A percentile compares a stretch with the other conserved stretches of the same genome.
phyloP scores from a whole-genome alignment of 306 rosid species.

The Corylus avellana region DNA sequence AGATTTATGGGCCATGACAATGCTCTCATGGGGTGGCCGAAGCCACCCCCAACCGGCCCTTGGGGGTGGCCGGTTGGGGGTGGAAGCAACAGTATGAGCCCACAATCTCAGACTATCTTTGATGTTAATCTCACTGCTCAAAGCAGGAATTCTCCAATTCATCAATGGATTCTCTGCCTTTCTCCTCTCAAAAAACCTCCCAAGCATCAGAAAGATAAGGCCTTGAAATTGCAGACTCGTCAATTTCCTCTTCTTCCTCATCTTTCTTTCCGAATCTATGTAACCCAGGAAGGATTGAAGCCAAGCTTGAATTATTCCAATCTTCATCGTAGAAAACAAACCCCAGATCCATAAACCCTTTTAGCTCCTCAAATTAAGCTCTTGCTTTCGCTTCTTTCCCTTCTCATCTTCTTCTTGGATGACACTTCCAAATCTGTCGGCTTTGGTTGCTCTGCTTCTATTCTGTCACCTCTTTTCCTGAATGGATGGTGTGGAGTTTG shows the following conservation, averaged over 20 bases:
- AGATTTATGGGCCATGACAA: too few species aligned
- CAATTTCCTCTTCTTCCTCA: conserved; percentile 28
- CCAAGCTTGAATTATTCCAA: conserved; percentile 71
- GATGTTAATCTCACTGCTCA: conserved; percentile 56
- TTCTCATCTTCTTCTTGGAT: conserved; percentile 34
- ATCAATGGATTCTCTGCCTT: conserved; percentile 46
- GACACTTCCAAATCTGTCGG: conserved; percentile 19
- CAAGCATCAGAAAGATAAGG: conserved; percentile 95
- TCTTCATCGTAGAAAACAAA: conserved; percentile 85
- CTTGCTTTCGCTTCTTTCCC: conserved; percentile 52
- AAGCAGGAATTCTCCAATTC: conserved; percentile 70
- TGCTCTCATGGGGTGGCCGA: too few species aligned
- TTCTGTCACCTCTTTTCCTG: conserved; percentile 50
- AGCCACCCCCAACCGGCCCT: too few species aligned
- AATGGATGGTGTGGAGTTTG: conserved; percentile 51
- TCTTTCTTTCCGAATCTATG: conserved; percentile 61
- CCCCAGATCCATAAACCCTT: conserved; percentile 91
- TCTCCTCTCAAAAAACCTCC: conserved; percentile 48
- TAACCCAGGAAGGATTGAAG: conserved; percentile 77
- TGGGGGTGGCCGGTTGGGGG: background rate
- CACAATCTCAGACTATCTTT: conserved; percentile 72
- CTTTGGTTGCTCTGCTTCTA: background rate
- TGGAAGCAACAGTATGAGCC: conserved; percentile 88
- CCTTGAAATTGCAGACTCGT: conserved; percentile 45
- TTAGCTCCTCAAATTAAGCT: conserved; percentile 81